These are phyloP conservation scores for Prunus kanzakura DNA, from an alignment of 306 rosid species.

Conservation along the genomic window DNA sequence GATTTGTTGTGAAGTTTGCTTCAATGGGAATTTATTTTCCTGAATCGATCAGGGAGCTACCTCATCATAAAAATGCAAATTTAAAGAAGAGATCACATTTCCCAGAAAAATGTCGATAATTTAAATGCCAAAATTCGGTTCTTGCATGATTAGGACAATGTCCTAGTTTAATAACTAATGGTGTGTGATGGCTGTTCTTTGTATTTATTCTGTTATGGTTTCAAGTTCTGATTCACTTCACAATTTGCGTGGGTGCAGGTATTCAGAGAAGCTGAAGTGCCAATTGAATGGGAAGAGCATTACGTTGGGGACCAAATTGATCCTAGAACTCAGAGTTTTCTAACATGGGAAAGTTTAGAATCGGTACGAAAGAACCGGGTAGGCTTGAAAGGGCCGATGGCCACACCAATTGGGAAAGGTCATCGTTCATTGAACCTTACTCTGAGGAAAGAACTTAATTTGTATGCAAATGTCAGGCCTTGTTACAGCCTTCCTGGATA, in stretches of 20 bases:
- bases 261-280: conserved; percentile 68
- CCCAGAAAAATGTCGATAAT: neutral
- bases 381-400: conserved; percentile 99
- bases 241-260: conserved; percentile 40
- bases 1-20: neutral
- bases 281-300: conserved; percentile 98
- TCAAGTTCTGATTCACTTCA: neutral
- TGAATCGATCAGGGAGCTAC: neutral
- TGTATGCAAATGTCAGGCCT: conserved; percentile 97
- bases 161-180: neutral
- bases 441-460: conserved; percentile 87
- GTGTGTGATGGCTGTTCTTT: neutral
- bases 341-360: conserved; percentile 98
- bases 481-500: conserved; percentile 95
- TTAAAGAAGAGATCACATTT: neutral
- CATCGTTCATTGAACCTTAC: conserved; percentile 99
- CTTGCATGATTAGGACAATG: neutral
- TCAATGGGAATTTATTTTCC: neutral
- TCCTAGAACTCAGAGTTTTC: conserved; percentile 87
- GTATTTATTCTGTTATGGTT: neutral
- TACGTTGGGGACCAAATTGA: conserved; percentile 75
- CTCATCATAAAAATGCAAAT: neutral
- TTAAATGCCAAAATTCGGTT: neutral
- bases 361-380: conserved; percentile 75
- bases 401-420: conserved; percentile 97